phyloP scores from a whole-genome alignment of 73 alveolate genomes.

The Durusdinium trenchii region DNA sequence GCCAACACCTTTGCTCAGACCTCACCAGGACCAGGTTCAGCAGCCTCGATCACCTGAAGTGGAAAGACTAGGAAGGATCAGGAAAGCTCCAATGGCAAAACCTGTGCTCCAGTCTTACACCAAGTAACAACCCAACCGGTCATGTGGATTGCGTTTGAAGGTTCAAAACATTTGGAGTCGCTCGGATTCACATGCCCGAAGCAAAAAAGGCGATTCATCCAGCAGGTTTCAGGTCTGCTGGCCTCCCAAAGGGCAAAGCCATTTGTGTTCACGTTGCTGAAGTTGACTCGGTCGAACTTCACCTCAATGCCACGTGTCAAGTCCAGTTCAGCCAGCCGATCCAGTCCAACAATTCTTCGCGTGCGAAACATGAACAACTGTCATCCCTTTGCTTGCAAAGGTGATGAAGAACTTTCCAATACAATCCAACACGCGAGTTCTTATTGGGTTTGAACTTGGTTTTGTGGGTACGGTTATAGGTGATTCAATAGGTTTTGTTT shows the following conservation, averaged over 20 bases:
- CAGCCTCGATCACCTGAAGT: constrained; percentile 80
- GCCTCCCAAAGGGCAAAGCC: constrained; percentile 92
- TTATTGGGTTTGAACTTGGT: too few species aligned
- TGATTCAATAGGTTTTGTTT: too few species aligned
- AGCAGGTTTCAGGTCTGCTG: neutral
- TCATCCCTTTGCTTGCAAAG: too few species aligned
- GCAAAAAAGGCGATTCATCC: neutral
- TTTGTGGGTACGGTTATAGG: too few species aligned
- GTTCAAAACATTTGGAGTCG: neutral
- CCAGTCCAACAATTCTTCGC: too few species aligned
- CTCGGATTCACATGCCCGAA: neutral
- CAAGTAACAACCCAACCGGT: neutral
- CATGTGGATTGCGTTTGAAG: neutral
- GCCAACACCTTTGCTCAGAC: constrained; percentile 60
- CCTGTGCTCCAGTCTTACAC: too few species aligned
- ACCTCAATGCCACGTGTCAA: neutral
- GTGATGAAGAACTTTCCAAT: too few species aligned
- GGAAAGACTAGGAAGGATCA: neutral
- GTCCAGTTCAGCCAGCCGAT: neutral
- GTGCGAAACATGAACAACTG: too few species aligned
- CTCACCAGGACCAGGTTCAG: constrained; percentile 94
- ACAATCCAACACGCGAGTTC: too few species aligned
- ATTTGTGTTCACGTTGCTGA: constrained; percentile 87
- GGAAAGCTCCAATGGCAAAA: neutral
- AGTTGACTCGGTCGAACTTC: constrained; percentile 95